These are phyloP conservation scores for Candida ortonii DNA, from an alignment of 805 yeast species.

Conservation along the genomic window DNA sequence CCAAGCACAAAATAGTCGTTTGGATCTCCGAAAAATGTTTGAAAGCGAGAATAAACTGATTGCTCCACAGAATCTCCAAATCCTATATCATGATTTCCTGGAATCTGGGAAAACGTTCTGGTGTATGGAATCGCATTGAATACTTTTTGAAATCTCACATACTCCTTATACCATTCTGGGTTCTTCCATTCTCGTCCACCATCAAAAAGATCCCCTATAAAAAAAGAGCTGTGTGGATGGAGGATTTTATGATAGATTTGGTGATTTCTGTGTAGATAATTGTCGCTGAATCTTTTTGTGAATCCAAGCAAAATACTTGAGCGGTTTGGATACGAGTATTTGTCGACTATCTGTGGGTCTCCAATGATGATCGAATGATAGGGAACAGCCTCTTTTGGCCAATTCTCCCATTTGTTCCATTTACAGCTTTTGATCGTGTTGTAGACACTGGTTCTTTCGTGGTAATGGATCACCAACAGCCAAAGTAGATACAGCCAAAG, in stretches of 20 bases:
- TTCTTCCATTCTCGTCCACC: constrained; percentile 66
- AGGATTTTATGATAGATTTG: constrained; percentile 52
- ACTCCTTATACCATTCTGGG: constrained; percentile 62
- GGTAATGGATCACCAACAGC: constrained; percentile 45
- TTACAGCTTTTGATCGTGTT: constrained; percentile 45
- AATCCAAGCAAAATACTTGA: constrained; percentile 49
- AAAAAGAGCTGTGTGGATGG: constrained; percentile 72
- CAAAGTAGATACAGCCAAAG: constrained; percentile 36
- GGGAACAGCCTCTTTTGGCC: constrained; percentile 38
- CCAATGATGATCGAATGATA: constrained; percentile 55
- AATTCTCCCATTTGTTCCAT: constrained; percentile 69
- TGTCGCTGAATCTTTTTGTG: constrained; percentile 64
- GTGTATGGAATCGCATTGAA: constrained; percentile 46
- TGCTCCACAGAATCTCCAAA: constrained; percentile 69
- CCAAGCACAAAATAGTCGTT: constrained; percentile 52
- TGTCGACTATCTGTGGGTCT: constrained; percentile 92
- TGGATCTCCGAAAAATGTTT: constrained; percentile 69
- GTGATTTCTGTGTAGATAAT: constrained; percentile 78
- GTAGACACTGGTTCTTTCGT: constrained; percentile 51
- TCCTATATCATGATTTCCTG: constrained; percentile 97
- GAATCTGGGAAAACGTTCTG: constrained; percentile 45
- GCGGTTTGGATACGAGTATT: constrained; percentile 78
- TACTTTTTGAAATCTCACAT: constrained; percentile 58
- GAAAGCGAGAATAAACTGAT: constrained; percentile 59
- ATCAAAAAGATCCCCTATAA: constrained; percentile 89